A percentile compares a stretch with the other conserved stretches of the same genome.
These are phyloP conservation scores for Cladosporium sp. DNA, from an alignment of 2,329 filamentous ascomycete genomes.

Conservation along the genomic window DNA sequence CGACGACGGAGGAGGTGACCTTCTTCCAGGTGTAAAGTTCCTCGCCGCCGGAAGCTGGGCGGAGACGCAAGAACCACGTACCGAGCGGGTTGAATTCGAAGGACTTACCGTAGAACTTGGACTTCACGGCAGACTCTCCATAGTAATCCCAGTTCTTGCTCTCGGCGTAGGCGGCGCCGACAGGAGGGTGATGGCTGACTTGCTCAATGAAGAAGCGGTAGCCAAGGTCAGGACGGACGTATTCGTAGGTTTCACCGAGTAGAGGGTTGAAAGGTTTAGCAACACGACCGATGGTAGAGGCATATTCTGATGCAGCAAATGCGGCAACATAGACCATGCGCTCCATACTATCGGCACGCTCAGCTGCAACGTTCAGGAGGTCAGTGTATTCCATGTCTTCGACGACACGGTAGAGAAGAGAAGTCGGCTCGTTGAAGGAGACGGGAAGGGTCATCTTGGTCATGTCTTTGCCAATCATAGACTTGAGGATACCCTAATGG, in stretches of 20 bases:
- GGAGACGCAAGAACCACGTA: constrained; percentile 90
- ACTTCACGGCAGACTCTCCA: constrained; percentile 90
- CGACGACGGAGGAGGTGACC: constrained; percentile 93
- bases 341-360: constrained; percentile 81
- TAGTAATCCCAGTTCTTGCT: constrained; percentile 93
- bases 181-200: constrained; percentile 92
- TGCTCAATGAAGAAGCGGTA: constrained; percentile 99
- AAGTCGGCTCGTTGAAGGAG: constrained; percentile 97
- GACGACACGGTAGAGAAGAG: constrained; percentile 85
- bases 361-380: constrained; percentile 81
- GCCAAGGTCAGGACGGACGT: constrained; percentile 89
- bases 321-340: constrained; percentile 91
- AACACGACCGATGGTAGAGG: constrained; percentile 91
- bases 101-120: constrained; percentile 95
- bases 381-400: constrained; percentile 99
- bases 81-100: constrained; percentile 96
- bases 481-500: constrained; percentile 83
- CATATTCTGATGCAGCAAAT: constrained; percentile 94
- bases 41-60: constrained; percentile 64
- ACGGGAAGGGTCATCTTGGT: constrained; percentile 99
- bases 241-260: constrained; percentile 94
- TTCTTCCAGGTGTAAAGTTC: constrained; percentile 99
- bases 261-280: constrained; percentile 98
- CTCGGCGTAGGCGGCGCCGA: constrained; percentile 91
- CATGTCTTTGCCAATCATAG: constrained; percentile 99